Evolutionary conservation across 148 eudicot genomes (phyloP).

Genomic region (Polygonum aviculare): DNA sequence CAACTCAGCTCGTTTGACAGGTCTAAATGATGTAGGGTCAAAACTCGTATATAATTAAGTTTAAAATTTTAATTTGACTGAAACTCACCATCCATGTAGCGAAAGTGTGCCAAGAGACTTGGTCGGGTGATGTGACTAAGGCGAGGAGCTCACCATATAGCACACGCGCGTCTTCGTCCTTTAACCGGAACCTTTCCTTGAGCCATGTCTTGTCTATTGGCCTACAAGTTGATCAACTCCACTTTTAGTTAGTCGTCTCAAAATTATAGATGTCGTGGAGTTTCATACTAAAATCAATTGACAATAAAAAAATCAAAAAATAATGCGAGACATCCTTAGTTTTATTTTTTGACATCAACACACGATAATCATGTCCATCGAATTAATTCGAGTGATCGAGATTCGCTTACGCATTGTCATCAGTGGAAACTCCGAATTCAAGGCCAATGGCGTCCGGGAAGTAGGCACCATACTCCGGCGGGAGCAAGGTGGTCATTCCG

Average conservation of each 20-base stretch:
- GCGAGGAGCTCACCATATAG: background rate
- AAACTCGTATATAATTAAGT: background rate
- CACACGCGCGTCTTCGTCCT: background rate
- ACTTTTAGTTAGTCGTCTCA: too few species aligned
- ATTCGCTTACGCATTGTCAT: background rate
- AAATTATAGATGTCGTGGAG: background rate
- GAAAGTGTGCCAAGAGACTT: background rate
- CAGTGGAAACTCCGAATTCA: background rate
- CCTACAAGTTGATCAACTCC: background rate
- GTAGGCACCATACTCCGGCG: background rate
- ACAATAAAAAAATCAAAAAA: too few species aligned
- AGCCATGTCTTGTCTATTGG: background rate
- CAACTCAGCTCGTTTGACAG: too few species aligned
- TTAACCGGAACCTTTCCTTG: background rate
- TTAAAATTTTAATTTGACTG: too few species aligned
- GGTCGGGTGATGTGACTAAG: background rate
- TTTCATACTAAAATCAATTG: too few species aligned
- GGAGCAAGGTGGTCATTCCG: background rate
- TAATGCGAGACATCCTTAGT: too few species aligned
- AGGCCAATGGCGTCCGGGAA: background rate
- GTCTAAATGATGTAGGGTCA: too few species aligned
- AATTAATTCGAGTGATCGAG: too few species aligned
- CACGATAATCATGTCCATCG: too few species aligned
- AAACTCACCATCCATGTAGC: background rate
- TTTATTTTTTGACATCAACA: too few species aligned